Evolutionary conservation across 1,284 basidiomycete species (phyloP).

Genomic region (Melampsora americana): DNA sequence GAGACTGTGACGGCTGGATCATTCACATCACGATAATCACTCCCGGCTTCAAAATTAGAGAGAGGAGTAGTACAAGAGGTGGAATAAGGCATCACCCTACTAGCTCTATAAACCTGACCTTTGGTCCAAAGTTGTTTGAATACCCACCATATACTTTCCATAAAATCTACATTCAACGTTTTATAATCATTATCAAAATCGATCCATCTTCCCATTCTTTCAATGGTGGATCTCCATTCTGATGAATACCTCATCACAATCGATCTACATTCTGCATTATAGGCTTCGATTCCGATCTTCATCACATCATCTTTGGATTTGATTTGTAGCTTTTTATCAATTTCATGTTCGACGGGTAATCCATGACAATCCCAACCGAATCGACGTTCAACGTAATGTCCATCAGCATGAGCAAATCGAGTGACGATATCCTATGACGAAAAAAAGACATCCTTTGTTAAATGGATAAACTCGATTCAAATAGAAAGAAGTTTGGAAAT

Average conservation of each 20-base stretch:
- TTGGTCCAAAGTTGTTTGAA: slow-evolving; percentile 90
- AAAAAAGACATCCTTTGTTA: slow-evolving; percentile 1
- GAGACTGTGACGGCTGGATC: slow-evolving; percentile 92
- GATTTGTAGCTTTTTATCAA: slow-evolving; percentile 94
- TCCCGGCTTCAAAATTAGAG: slow-evolving; percentile 95
- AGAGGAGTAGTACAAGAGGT: slow-evolving; percentile 93
- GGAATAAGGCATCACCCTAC: slow-evolving; percentile 97
- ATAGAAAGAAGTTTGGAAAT: no score
- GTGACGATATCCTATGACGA: slow-evolving; percentile 86
- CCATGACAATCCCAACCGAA: slow-evolving; percentile 99
- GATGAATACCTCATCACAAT: slow-evolving; percentile 97
- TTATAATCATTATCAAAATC: slow-evolving; percentile 99
- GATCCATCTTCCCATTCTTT: slow-evolving; percentile 99
- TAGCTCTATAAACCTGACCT: slow-evolving; percentile 87
- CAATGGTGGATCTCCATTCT: slow-evolving; percentile 92
- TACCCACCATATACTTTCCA: slow-evolving; percentile 99
- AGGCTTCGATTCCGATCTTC: slow-evolving; percentile 92
- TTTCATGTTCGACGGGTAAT: slow-evolving; percentile 97
- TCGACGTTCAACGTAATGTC: slow-evolving; percentile 87
- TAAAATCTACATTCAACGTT: slow-evolving; percentile 86
- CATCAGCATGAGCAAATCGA: slow-evolving; percentile 87
- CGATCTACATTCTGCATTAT: slow-evolving; percentile 92
- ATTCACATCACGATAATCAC: slow-evolving; percentile 87
- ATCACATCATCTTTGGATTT: slow-evolving; percentile 90
- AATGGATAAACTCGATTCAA: neutral